These are phyloP conservation scores for Allium cepa DNA, from an alignment of 106 monocot genomes.

Conservation along the genomic window DNA sequence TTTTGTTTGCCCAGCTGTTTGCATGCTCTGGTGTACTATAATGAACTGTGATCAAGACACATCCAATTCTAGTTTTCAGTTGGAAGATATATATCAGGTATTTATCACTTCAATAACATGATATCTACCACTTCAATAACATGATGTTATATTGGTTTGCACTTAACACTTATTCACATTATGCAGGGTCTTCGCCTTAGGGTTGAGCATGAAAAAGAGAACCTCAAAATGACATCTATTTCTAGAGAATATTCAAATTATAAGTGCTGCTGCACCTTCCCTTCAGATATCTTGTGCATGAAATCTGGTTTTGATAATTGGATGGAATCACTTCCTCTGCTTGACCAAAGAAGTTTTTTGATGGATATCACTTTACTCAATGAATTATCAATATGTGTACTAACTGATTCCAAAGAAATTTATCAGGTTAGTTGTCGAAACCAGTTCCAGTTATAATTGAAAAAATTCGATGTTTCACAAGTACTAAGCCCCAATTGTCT, in stretches of 20 bases:
- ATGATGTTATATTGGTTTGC: too few relatives aligned
- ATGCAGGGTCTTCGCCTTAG: conserved; percentile 37
- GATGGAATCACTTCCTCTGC: conserved; percentile 39
- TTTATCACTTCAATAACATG: background rate
- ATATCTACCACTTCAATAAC: background rate
- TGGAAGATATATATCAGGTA: conserved; percentile 70
- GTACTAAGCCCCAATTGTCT: too few relatives aligned
- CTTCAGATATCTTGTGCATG: conserved; percentile 21
- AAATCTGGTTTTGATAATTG: conserved; percentile 42
- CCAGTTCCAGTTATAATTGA: too few relatives aligned
- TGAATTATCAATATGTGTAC: conserved; percentile 26
- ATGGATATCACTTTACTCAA: conserved; percentile 54
- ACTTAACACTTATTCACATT: background rate
- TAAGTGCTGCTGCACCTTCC: conserved; percentile 43
- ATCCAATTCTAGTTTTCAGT: conserved; percentile 19
- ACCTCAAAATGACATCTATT: conserved; percentile 22
- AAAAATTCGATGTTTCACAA: too few relatives aligned
- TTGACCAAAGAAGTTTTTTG: conserved; percentile 46
- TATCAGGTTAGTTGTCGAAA: conserved; percentile 31
- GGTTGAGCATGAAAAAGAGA: conserved; percentile 37
- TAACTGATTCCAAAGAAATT: conserved; percentile 22
- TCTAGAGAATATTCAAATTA: conserved; percentile 12
- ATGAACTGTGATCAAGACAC: conserved; percentile 22
- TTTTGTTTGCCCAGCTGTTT: conserved; percentile 29
- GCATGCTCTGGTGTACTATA: conserved; percentile 38